A percentile compares a stretch with the other conserved stretches of the same genome.
Conservation (phyloP, 2,329 filamentous ascomycete genomes). For the Pseudogymnoascus sp. region DNA sequence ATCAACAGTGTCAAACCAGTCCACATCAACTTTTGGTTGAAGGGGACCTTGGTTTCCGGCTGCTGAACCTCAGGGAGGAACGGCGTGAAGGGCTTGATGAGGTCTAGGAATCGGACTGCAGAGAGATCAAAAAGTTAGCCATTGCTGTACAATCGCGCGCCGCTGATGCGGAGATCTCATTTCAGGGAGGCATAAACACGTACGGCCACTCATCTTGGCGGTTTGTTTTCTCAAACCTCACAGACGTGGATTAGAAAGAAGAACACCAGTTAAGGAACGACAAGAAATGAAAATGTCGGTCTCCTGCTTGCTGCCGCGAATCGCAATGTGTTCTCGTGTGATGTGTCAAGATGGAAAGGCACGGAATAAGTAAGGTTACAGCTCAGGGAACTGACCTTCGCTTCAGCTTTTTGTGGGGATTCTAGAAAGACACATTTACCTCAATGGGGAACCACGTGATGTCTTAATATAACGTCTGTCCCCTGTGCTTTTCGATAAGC, state of each 20-base stretch:
- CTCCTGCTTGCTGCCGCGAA: conserved; percentile 9
- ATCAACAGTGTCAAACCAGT: conserved; percentile 90
- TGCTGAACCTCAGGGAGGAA: conserved; percentile 98
- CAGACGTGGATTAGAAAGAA: conserved; percentile 28
- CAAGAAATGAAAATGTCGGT: conserved; percentile 13
- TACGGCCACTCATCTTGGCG: conserved; percentile 37
- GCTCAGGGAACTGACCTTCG: conserved; percentile 9
- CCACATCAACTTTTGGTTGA: conserved; percentile 98
- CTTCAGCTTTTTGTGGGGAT: conserved; percentile 10
- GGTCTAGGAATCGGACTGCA: conserved; percentile 94
- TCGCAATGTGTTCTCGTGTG: conserved; percentile 14
- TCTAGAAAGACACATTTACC: conserved; percentile 8
- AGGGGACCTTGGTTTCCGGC: conserved; percentile 95
- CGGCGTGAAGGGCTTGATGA: conserved; percentile 99
- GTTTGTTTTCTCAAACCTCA: conserved; percentile 28
- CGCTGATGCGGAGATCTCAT: conserved; percentile 13
- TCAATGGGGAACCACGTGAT: conserved; percentile 11
- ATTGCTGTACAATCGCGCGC: conserved; percentile 12
- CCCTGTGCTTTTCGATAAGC: conserved; percentile 3
- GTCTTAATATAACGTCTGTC: background rate
- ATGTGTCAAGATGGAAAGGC: conserved; percentile 11
- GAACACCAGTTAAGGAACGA: conserved; percentile 22
- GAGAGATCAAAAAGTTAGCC: conserved; percentile 21
- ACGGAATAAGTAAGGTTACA: conserved; percentile 9
- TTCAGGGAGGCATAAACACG: conserved; percentile 22